Evolutionary conservation across 73 alveolate species (phyloP), one percentile per base, ranked within the genome.

Genomic region (Paramecium biaurelia): DNA sequence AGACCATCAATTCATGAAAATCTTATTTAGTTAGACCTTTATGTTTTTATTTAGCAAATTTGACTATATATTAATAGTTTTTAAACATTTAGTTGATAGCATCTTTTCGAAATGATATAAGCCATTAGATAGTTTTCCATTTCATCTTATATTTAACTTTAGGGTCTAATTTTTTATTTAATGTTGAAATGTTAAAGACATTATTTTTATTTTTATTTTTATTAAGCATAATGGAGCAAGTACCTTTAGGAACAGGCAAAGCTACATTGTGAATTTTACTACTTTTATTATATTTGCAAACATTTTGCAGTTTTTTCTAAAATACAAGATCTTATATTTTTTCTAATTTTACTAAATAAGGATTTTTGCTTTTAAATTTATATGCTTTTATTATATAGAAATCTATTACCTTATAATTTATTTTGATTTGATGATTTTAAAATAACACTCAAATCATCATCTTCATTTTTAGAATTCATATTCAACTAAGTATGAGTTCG

Each of bases 81-180:
- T 59, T 70, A 45, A 89, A 89, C 30, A 89, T 21, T 82, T 89
- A n/a, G 26, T 89, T 38, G 14, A 70, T 89, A 26, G 87, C 92
- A 18, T 70, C 94, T 53, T 89, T 45, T 53, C 74, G 45, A 57
- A 57, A 57, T 37, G 45, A 2, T 4, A 89, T 32, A 11, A 88
- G 68, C 93, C 93, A 88, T 88, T 88, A 68, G 26, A 88, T 88
- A 7, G 93, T 88, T 88, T 88, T 88, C 93, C 93, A 88, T 70
- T 88, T 88, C 89, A 88, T 68, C 32, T 88, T 88, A 56, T 57
- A 88, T 42, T 70, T 88, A 42, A 87, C 72, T 68, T 49, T 67
- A 21, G 89, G 76, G 43, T 87, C 59, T 41, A 88, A 38, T 43
- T 70, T 70, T 32, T 88, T 88, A 35, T 88, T 88, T 28, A 68